These are phyloP conservation scores for Lachnellula cervina DNA, from an alignment of 2,329 filamentous ascomycete species.

Conservation along the genomic window DNA sequence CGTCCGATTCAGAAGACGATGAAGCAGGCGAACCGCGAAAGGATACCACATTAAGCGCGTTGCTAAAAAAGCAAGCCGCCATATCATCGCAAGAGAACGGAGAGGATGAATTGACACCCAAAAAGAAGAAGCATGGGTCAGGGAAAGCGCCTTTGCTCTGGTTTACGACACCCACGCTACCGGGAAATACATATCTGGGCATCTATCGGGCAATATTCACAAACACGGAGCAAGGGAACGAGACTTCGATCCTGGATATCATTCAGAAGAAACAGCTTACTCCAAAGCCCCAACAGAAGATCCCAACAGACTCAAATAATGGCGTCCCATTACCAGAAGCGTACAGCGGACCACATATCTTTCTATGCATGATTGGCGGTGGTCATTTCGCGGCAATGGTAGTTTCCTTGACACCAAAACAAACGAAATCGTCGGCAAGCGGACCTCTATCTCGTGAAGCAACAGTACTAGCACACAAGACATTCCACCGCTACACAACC, in stretches of 20 bases:
- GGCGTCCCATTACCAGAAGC: slow-evolving; percentile 49
- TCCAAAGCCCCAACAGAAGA: slow-evolving; percentile 47
- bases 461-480: slow-evolving; percentile 89
- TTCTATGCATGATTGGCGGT: slow-evolving; percentile 97
- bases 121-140: slow-evolving; percentile 46
- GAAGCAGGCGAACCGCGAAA: slow-evolving; percentile 48
- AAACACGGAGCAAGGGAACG: slow-evolving; percentile 61
- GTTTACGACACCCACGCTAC: slow-evolving; percentile 73
- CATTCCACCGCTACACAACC: slow-evolving; percentile 95
- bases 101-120: slow-evolving; percentile 43
- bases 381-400: slow-evolving; percentile 98
- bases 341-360: slow-evolving; percentile 76
- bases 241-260: slow-evolving; percentile 57
- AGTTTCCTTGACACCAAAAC: slow-evolving; percentile 77
- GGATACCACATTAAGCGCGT: slow-evolving; percentile 66
- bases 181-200: slow-evolving; percentile 74
- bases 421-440: slow-evolving; percentile 59
- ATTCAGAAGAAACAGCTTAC: slow-evolving; percentile 73
- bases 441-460: slow-evolving; percentile 79
- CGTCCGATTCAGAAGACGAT: slow-evolving; percentile 65
- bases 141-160: slow-evolving; percentile 76
- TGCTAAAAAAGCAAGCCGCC: slow-evolving; percentile 79
- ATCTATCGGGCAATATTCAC: slow-evolving; percentile 81
- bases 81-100: slow-evolving; percentile 48
- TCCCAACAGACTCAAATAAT: slow-evolving; percentile 51